Percentiles rank a stretch among this genome's conserved stretches.
Conservation (phyloP, 1,284 basidiomycete genomes). For the Cryptococcus hybrid region DNA sequence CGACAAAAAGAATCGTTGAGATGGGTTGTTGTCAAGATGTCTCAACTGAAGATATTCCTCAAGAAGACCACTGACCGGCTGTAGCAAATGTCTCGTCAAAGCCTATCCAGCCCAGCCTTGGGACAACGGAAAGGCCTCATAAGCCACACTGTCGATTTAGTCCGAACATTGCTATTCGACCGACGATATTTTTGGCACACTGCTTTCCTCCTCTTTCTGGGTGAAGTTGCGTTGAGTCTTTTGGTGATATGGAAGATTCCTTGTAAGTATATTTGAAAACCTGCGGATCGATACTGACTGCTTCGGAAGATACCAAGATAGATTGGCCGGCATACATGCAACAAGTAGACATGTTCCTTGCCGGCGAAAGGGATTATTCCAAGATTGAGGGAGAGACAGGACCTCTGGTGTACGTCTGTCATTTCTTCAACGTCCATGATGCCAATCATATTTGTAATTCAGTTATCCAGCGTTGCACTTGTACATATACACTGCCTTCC, state of each 20-base stretch:
- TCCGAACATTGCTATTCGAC: constrained; percentile 56
- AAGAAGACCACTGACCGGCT: too few species aligned
- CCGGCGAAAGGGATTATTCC: constrained; percentile 84
- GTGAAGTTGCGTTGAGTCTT: constrained; percentile 70
- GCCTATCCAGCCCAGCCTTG: too few species aligned
- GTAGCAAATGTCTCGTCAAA: too few species aligned
- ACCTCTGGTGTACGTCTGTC: constrained; percentile 73
- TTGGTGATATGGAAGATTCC: constrained; percentile 74
- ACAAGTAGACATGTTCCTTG: constrained; percentile 74
- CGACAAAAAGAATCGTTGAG: too few species aligned
- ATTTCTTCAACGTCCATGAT: background rate
- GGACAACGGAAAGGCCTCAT: too few species aligned
- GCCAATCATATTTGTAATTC: background rate
- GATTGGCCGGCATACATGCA: constrained; percentile 64
- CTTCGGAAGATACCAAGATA: constrained; percentile 86
- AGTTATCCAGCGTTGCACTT: constrained; percentile 96
- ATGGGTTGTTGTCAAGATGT: too few species aligned
- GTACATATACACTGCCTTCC: constrained; percentile 74
- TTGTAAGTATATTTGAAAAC: constrained; percentile 58
- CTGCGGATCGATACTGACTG: background rate
- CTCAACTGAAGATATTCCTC: too few species aligned
- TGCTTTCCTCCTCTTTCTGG: constrained; percentile 62
- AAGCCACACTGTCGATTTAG: too few species aligned
- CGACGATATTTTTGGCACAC: constrained; percentile 64
- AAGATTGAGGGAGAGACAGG: constrained; percentile 87